Base-by-base conservation (phyloP, 2,329 filamentous ascomycete genomes). In the Aspergillus sojae region DNA sequence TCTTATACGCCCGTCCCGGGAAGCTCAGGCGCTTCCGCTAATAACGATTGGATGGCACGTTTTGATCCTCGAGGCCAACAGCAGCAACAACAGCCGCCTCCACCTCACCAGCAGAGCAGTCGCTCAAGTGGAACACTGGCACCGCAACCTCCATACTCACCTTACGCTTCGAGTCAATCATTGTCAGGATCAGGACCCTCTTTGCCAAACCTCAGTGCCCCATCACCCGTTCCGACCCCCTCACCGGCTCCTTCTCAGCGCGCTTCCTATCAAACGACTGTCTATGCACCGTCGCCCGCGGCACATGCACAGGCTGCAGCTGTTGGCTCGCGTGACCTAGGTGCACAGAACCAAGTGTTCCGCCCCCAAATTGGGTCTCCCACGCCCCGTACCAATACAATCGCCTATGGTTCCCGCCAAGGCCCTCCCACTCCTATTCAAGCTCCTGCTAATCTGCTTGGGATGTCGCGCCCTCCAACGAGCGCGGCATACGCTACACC, bases 21-120 rank as follows among this genome's bases (percentile, higher is more conserved):
- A 19, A 59, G 68, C 43, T 68, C 75, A 11, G 70, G 68, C 34
- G 58, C 72, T 16, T 68, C 75, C 6, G 68, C 72, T 10, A 77
- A 70, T 59, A 76, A 75, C 60, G 78, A 80, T 62, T 80, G 78
- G 78, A 77, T 80, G 72, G 76, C 77, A 52, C 74, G 78, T 46
- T 79, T 80, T 62, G 78, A 80, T 62, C 78, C 78, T 28, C 68
- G 78, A 58, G 74, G 73, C 28, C 77, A 78, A 57, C 74, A 75
- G 21, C 71, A 70, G 45, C 60, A 69, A 4, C 74, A 70, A 60
- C 63, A 67, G 4, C 69, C 68, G 26, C 69, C 68, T 30, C 66
- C 64, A 52, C 69, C 69, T n/a, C 72, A 67, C 23, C 72, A 67
- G 48, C 64, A 66, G 34, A 68, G 60, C 50, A 62, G 60, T 52